Conservation (phyloP, 495 filamentous ascomycete genomes). For the Penicillium odoratum region DNA sequence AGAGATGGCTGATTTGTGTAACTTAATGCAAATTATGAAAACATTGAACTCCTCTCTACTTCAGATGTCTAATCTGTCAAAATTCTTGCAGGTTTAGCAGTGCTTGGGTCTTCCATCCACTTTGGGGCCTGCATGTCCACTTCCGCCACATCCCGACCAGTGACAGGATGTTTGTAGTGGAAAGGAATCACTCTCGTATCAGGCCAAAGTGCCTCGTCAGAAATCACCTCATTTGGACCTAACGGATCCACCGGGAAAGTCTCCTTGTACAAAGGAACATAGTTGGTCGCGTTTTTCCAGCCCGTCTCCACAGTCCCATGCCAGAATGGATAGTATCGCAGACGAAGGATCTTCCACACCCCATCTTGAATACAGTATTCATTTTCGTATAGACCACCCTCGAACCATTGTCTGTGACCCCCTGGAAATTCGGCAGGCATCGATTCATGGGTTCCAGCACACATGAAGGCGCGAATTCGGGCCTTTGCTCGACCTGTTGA, state of each 20-base stretch:
- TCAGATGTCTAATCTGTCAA: no score
- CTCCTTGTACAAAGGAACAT: not conserved
- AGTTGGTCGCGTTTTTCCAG: not conserved
- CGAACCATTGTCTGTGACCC: conserved; percentile 10
- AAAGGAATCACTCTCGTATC: conserved; percentile 11
- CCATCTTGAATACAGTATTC: conserved; percentile 9
- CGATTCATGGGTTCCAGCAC: conserved; percentile 9
- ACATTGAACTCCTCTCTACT: no score
- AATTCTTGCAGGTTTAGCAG: not conserved
- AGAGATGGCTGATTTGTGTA: no score
- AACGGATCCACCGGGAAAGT: not conserved
- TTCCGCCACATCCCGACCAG: not conserved
- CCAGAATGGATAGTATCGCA: conserved; percentile 13
- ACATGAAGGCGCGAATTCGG: not conserved
- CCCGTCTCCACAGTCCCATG: conserved; percentile 7
- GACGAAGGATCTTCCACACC: conserved; percentile 9
- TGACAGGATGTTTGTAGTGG: conserved; percentile 8
- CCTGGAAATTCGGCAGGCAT: conserved; percentile 2
- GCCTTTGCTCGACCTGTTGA: not conserved
- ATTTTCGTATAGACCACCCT: conserved; percentile 11
- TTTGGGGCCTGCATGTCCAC: not conserved
- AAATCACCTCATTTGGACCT: not conserved
- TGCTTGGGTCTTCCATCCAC: not conserved
- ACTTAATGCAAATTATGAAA: no score
- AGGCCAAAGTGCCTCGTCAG: conserved; percentile 6